Base-by-base conservation (phyloP, 495 filamentous ascomycete species). In the Neurospora hispaniola region DNA sequence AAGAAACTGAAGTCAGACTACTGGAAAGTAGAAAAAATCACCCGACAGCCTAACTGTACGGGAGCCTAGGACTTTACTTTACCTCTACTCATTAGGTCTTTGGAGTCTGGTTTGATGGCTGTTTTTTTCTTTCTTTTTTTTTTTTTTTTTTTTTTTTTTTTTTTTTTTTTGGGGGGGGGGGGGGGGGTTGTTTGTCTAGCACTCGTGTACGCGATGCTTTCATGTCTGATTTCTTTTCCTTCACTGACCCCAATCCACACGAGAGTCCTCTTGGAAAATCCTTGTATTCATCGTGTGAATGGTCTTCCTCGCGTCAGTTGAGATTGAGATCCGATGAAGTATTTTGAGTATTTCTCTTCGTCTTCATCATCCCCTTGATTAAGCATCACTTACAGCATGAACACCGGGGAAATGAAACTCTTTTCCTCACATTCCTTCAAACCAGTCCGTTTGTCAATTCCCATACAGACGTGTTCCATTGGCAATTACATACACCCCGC, bases 341-440 rank as follows among this genome's bases (percentile, higher is more conserved):
- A 48, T 11, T 12, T 0, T 1, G n/a, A 11, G n/a, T 27, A 20
- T 0, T 20, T 0, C 18, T 10, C 3, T 23, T 54, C 3, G 0
- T 3, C 20, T 59, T 12, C 48, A 3, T 3, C 11, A 27, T 59
- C 48, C 2, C 6, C 23, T 59, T 59, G 20, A 59, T 3, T 6
- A 14, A 14, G 3, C 20, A 59, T 12, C 20, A 14, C 20, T 59
- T 14, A 14, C 10, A 59, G 54, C 54, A 62, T 62, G 31, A 62
- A 31, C 54, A 16, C 27, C 54, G 14, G 11, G 27, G 14, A 66
- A 9, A 6, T 7, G 0, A 66, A 35, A 3, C 1, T 35, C 27
- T 31, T 18, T 62, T 35, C 54, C 54, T 12, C 27, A 35, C 54
- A 35, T 62, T 62, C 54, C 54, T 35, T 8, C 27, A 62, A 18